Conservation (phyloP, 805 yeast genomes). For the Hanseniaspora lindneri region DNA sequence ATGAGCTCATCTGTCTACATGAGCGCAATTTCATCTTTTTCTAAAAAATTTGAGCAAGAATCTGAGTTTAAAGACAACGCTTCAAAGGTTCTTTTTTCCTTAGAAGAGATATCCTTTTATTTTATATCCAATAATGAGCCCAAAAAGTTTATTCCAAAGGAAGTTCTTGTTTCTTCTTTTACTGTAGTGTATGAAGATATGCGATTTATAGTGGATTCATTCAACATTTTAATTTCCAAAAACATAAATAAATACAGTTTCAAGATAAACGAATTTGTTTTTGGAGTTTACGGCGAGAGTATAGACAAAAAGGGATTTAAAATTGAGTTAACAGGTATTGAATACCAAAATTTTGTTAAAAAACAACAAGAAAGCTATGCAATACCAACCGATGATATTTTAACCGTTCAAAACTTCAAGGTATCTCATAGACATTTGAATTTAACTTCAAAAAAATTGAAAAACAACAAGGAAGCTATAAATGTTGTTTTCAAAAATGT, state of each 20-base stretch:
- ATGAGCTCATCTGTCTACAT: constrained; percentile 19
- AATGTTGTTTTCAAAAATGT: constrained; percentile 10
- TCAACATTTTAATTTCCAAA: constrained; percentile 3
- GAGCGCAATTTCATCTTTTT: constrained; percentile 13
- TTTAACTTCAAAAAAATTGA: constrained; percentile 28
- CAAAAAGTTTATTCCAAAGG: constrained; percentile 8
- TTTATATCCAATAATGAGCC: constrained; percentile 14
- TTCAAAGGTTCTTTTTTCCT: constrained; percentile 17
- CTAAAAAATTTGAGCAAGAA: neutral
- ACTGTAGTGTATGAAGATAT: neutral
- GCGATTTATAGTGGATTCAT: neutral
- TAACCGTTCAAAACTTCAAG: constrained; percentile 33
- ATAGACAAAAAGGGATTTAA: constrained; percentile 28
- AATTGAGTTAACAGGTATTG: neutral
- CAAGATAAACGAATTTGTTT: constrained; percentile 26
- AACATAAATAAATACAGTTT: constrained; percentile 2
- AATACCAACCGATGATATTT: constrained; percentile 28
- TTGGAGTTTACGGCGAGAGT: constrained; percentile 47
- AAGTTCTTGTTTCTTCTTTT: constrained; percentile 5
- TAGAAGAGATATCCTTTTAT: constrained; percentile 8
- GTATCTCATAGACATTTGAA: constrained; percentile 29
- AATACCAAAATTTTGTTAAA: constrained; percentile 16
- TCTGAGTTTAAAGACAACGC: constrained; percentile 19
- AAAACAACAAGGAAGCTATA: constrained; percentile 9
- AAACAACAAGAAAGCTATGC: constrained; percentile 28